Evolutionary conservation across 768 basidiomycete genomes (phyloP).

Genomic region (Mycena alexandri): DNA sequence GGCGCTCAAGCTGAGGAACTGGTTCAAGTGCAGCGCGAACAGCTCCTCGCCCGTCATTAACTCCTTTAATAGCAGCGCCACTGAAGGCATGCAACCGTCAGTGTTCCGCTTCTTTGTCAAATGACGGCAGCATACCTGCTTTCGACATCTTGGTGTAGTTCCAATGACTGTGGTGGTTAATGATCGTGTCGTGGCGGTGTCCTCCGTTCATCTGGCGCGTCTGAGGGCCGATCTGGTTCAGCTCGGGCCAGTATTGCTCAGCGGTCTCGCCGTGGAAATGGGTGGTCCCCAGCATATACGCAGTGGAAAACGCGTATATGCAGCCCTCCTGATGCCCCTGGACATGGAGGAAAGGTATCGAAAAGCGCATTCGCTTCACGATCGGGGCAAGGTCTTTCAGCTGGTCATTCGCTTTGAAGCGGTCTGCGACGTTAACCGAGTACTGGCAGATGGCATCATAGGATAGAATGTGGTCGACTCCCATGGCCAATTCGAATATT

Average conservation of each 20-base stretch:
- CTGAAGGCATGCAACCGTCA: neutral
- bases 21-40: neutral
- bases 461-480: slow-evolving; percentile 5
- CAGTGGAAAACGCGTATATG: slow-evolving; percentile 31
- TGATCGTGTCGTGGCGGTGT: slow-evolving; percentile 38
- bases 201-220: slow-evolving; percentile 41
- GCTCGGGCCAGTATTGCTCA: slow-evolving; percentile 6
- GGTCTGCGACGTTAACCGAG: slow-evolving; percentile 19
- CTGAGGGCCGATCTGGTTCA: slow-evolving; percentile 29
- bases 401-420: slow-evolving; percentile 12
- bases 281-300: slow-evolving; percentile 32
- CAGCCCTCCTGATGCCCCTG: slow-evolving; percentile 39
- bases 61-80: neutral
- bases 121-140: neutral
- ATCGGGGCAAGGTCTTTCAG: slow-evolving; percentile 28
- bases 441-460: slow-evolving; percentile 40
- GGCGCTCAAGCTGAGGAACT: neutral
- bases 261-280: slow-evolving; percentile 41
- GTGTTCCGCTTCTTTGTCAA: neutral
- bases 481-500: no score
- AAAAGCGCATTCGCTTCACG: slow-evolving; percentile 28
- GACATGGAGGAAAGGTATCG: slow-evolving; percentile 38
- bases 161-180: slow-evolving; percentile 37
- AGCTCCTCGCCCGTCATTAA: neutral
- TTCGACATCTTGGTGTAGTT: slow-evolving; percentile 37